A percentile compares a stretch with the other conserved stretches of the same genome.
Evolutionary conservation across 2,329 filamentous ascomycete species (phyloP).

Genomic region (Diplodia scrobiculata): DNA sequence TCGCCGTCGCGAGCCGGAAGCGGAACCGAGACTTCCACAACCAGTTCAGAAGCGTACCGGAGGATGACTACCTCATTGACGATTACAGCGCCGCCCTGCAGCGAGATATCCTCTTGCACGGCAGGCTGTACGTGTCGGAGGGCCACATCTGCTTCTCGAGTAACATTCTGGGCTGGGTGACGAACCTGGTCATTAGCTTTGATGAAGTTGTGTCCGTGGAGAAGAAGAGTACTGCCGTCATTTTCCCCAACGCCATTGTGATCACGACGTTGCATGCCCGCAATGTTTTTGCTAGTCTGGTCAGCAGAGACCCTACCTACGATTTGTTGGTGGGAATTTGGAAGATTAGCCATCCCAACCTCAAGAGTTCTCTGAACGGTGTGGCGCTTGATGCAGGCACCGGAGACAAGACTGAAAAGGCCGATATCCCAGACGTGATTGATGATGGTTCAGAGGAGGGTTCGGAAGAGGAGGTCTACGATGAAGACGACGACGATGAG

Average conservation of each 20-base stretch:
- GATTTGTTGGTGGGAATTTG: constrained; percentile 97
- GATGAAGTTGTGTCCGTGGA: constrained; percentile 97
- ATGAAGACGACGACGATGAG: constrained; percentile 77
- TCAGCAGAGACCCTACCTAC: constrained; percentile 92
- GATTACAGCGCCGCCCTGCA: constrained; percentile 97
- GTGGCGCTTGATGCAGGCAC: constrained; percentile 76
- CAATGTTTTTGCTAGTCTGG: constrained; percentile 92
- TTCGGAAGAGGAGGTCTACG: constrained; percentile 75
- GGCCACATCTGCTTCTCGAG: constrained; percentile 98
- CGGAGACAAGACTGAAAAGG: constrained; percentile 89
- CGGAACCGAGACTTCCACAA: constrained; percentile 93
- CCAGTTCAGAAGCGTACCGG: constrained; percentile 92
- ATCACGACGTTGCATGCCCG: constrained; percentile 94
- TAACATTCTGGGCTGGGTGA: constrained; percentile 98
- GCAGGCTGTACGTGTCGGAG: constrained; percentile 92
- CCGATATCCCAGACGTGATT: constrained; percentile 52
- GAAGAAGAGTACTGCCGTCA: constrained; percentile 90
- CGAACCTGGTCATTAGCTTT: constrained; percentile 95
- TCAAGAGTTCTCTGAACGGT: constrained; percentile 89
- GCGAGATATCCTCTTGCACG: constrained; percentile 91
- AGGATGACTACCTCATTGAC: constrained; percentile 97
- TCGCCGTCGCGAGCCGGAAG: constrained; percentile 94
- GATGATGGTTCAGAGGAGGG: constrained; percentile 59
- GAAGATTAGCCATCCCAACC: constrained; percentile 91
- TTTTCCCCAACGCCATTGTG: constrained; percentile 97